Evolutionary conservation across 2,329 filamentous ascomycete species (phyloP).

Genomic region (Cordyceps fumosorosea): DNA sequence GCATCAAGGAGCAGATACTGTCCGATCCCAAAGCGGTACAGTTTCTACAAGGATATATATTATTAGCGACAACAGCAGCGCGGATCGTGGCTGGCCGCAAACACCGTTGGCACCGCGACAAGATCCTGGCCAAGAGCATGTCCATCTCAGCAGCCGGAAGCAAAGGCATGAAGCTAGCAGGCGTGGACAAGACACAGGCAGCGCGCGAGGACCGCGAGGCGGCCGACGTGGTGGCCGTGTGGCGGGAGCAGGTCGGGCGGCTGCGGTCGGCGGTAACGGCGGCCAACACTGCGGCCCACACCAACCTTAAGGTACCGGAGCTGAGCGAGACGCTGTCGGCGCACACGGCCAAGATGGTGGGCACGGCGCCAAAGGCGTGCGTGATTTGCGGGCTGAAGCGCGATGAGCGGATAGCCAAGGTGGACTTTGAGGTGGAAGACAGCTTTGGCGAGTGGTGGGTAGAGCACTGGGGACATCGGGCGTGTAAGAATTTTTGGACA

Average conservation of each 20-base stretch:
- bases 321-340: constrained; percentile 63
- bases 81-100: constrained; percentile 79
- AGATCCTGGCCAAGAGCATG: constrained; percentile 78
- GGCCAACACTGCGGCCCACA: constrained; percentile 53
- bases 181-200: constrained; percentile 77
- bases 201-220: constrained; percentile 79
- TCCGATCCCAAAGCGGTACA: constrained; percentile 53
- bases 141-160: constrained; percentile 70
- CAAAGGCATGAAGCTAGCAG: constrained; percentile 86
- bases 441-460: constrained; percentile 97
- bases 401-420: constrained; percentile 71
- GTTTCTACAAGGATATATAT: constrained; percentile 60
- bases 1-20: constrained; percentile 56
- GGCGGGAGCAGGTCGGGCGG: constrained; percentile 69
- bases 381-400: constrained; percentile 82
- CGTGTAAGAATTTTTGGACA: constrained; percentile 81
- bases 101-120: constrained; percentile 85
- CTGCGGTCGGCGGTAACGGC: constrained; percentile 66
- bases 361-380: constrained; percentile 69
- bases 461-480: constrained; percentile 76
- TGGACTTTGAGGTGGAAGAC: constrained; percentile 75
- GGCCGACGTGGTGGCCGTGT: constrained; percentile 66
- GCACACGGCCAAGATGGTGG: constrained; percentile 62
- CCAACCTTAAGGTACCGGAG: constrained; percentile 57
- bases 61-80: constrained; percentile 61